A percentile compares a stretch with the other conserved stretches of the same genome.
These are phyloP conservation scores for Naganishia antarctica DNA, from an alignment of 768 basidiomycete species.

Conservation along the genomic window DNA sequence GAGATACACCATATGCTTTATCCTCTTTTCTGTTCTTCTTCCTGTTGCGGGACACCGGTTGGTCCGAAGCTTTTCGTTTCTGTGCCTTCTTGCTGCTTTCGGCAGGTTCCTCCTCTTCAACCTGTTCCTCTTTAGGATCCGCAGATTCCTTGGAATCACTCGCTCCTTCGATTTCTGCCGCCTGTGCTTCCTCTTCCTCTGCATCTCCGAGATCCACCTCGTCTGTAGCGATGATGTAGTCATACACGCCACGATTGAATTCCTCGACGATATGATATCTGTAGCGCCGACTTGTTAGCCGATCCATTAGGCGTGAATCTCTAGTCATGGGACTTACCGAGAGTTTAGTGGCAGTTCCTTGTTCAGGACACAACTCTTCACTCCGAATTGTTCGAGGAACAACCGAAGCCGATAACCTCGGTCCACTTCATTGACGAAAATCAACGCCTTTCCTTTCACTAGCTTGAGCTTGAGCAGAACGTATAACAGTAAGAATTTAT, in stretches of 20 bases:
- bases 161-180: conserved; percentile 31
- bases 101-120: conserved; percentile 26
- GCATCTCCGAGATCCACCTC: conserved; percentile 63
- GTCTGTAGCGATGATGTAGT: conserved; percentile 97
- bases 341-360: conserved; percentile 93
- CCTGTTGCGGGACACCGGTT: conserved; percentile 16
- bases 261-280: conserved; percentile 97
- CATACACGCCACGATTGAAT: conserved; percentile 96
- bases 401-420: conserved; percentile 90
- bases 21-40: conserved; percentile 50
- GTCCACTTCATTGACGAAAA: conserved; percentile 95
- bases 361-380: conserved; percentile 92
- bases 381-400: conserved; percentile 96
- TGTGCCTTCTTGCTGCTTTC: conserved; percentile 25
- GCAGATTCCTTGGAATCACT: conserved; percentile 25
- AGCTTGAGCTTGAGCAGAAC: conserved; percentile 95
- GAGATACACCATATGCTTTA: conserved; percentile 85
- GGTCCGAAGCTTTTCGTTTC: conserved; percentile 28
- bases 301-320: background rate
- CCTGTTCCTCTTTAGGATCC: conserved; percentile 48
- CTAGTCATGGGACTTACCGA: conserved; percentile 55
- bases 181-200: conserved; percentile 50
- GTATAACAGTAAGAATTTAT: conserved; percentile 94
- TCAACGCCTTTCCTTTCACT: conserved; percentile 88
- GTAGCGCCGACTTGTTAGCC: background rate